These are phyloP conservation scores for Phylloporus gajari DNA, from an alignment of 1,284 basidiomycete genomes.

Conservation along the genomic window DNA sequence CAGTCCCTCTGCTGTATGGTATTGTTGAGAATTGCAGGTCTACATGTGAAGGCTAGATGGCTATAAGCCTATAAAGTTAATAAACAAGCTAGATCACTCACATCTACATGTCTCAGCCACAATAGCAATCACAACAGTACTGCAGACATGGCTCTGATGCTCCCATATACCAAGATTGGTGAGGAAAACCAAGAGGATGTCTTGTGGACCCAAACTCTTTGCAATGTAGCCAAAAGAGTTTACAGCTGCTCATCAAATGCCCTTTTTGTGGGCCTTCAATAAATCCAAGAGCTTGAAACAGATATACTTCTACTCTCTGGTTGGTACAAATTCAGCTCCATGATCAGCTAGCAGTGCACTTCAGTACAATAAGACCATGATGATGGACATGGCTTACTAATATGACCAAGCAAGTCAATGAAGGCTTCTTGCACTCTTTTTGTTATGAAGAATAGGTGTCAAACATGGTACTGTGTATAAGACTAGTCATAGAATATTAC, in stretches of 20 bases:
- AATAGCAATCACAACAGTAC: no score
- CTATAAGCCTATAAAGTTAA: no score
- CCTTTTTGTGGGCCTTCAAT: constrained; percentile 54
- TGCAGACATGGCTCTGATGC: no score
- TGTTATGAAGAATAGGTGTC: constrained; percentile 98
- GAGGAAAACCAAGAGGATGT: constrained; percentile 95
- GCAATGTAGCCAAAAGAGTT: constrained; percentile 99
- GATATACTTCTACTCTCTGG: constrained; percentile 99
- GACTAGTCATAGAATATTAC: constrained; percentile 21
- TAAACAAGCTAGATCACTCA: no score
- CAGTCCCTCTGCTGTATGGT: no score
- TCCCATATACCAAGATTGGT: constrained; percentile 99
- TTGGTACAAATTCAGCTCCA: constrained; percentile 97
- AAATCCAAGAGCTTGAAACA: constrained; percentile 79
- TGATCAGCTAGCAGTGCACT: constrained; percentile 81
- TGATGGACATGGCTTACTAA: constrained; percentile 63
- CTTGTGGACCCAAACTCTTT: constrained; percentile 98
- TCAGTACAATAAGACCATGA: constrained; percentile 20
- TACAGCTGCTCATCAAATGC: constrained; percentile 97
- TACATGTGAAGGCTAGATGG: no score
- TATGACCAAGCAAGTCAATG: constrained; percentile 99
- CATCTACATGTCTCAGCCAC: no score
- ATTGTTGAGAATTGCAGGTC: no score
- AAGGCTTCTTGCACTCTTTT: constrained; percentile 99
- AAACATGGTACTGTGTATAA: constrained; percentile 86